Evolutionary conservation across 495 filamentous ascomycete species (phyloP), one percentile per base, ranked within the genome.

Genomic region (Achaetomiella virescens): DNA sequence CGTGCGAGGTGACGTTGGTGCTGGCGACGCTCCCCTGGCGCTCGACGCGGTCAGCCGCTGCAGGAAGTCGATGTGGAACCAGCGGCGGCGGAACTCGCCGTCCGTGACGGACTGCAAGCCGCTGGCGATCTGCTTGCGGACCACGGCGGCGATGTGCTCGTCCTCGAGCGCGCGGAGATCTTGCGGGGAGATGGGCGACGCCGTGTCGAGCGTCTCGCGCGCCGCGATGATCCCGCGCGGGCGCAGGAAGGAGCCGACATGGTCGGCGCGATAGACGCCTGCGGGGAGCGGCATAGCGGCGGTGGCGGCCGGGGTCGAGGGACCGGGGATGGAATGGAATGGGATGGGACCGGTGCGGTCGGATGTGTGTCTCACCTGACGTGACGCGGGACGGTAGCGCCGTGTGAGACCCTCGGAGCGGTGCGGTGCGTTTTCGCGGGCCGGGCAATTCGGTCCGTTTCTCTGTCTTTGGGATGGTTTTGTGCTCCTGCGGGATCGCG

Each of bases 61-160:
- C 33, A 77, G 61, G 62, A 77, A 77, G 58, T 77, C 75, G 38
- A 77, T 74, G 60, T 77, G 75, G 63, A 77, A 77, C 64, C 65
- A 77, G 31, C 58, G 61, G 48, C 83, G 73, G 59, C 84, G 77
- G 66, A 86, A 89, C 68, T 90, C 87, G 63, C 87, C 86, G 72
- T 89, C 85, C 14, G 84, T 83, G 46, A 87, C 73, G 40, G 77
- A 76, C 48, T 74, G 75, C 65, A 86, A 82, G 48, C 87, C 86
- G 22, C 80, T 75, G 56, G 80, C 71, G 58, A 81, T 67, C 69
- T 88, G 84, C 31, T 72, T 72, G 54, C 78, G 65, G 27, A 84
- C 82, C 22, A 85, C 79, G 3, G 77, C 72, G 48, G 81, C 76
- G 59, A 90, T 81, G 61, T 86, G 80, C 64, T 81, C 76, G 68